Evolutionary conservation across 148 eudicot genomes (phyloP).

Genomic region (Rhododendron henanense): DNA sequence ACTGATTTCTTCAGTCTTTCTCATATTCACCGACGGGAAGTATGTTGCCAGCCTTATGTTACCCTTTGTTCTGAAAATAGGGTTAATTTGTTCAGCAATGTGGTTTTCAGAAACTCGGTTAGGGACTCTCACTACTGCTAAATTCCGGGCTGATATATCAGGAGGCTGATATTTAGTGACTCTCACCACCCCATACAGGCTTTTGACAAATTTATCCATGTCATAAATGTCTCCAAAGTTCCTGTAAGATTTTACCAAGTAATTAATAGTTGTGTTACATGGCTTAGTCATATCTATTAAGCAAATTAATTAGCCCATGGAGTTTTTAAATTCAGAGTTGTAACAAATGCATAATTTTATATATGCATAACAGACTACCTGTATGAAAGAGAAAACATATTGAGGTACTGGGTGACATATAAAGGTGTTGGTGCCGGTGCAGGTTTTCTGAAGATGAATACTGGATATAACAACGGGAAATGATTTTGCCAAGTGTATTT

Average conservation of each 20-base stretch:
- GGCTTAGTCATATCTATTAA: not conserved
- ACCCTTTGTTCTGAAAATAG: conserved; percentile 60
- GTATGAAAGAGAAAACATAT: not conserved
- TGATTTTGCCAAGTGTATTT: too few species aligned
- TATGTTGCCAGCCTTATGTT: conserved; percentile 83
- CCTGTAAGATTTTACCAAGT: conserved; percentile 42
- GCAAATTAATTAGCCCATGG: not conserved
- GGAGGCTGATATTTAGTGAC: conserved; percentile 63
- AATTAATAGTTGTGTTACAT: not conserved
- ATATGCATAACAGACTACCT: not conserved
- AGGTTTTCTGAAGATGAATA: not conserved
- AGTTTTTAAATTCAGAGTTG: not conserved
- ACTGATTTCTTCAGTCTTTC: conserved; percentile 33
- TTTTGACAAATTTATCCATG: conserved; percentile 58
- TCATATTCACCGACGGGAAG: conserved; percentile 87
- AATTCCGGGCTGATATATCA: conserved; percentile 45
- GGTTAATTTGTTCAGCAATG: conserved; percentile 58
- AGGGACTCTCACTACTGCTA: conserved; percentile 84
- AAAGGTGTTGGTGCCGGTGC: not conserved
- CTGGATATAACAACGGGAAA: too few species aligned
- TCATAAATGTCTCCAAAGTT: conserved; percentile 78
- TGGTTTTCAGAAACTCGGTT: conserved; percentile 70
- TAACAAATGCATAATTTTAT: not conserved
- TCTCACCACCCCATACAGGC: conserved; percentile 84
- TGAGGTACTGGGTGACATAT: not conserved